These are phyloP conservation scores for Kurtzmaniella cleridarum DNA, from an alignment of 805 yeast species.

Conservation along the genomic window DNA sequence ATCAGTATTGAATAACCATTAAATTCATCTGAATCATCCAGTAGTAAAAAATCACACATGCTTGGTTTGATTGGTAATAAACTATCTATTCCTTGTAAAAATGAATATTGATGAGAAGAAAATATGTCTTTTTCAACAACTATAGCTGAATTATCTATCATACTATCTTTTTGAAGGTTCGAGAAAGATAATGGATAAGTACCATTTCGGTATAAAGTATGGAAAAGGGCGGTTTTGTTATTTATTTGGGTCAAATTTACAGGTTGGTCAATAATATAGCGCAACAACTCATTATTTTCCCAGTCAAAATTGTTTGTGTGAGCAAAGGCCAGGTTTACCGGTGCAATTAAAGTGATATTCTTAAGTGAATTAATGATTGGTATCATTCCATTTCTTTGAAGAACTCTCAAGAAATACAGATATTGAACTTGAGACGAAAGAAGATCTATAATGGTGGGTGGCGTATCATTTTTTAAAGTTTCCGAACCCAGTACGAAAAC, in stretches of 20 bases:
- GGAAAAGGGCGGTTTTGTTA: conserved; percentile 18
- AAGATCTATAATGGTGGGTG: conserved; percentile 56
- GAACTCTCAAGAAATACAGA: conserved; percentile 52
- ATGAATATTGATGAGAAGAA: conserved; percentile 60
- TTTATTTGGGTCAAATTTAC: conserved; percentile 27
- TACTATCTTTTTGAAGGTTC: conserved; percentile 15
- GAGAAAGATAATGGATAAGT: conserved; percentile 3
- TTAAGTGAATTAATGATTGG: conserved; percentile 54
- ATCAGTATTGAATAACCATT: conserved; percentile 20
- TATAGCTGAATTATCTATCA: conserved; percentile 39
- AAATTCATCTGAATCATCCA: conserved; percentile 18
- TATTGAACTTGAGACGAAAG: conserved; percentile 65
- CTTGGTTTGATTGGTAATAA: conserved; percentile 32
- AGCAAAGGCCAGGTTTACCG: conserved; percentile 71
- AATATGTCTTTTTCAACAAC: conserved; percentile 53
- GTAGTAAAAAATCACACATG: conserved; percentile 31
- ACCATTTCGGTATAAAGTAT: conserved; percentile 22
- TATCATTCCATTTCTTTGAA: conserved; percentile 60
- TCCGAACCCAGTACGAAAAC: background rate
- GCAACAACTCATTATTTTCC: conserved; percentile 12
- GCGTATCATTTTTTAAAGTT: conserved; percentile 9
- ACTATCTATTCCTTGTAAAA: conserved; percentile 58
- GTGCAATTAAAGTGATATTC: conserved; percentile 74
- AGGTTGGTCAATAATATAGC: conserved; percentile 30
- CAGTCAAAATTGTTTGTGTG: conserved; percentile 6